Conservation (phyloP, 768 basidiomycete genomes). For the Leucocoprinus birnbaumii region DNA sequence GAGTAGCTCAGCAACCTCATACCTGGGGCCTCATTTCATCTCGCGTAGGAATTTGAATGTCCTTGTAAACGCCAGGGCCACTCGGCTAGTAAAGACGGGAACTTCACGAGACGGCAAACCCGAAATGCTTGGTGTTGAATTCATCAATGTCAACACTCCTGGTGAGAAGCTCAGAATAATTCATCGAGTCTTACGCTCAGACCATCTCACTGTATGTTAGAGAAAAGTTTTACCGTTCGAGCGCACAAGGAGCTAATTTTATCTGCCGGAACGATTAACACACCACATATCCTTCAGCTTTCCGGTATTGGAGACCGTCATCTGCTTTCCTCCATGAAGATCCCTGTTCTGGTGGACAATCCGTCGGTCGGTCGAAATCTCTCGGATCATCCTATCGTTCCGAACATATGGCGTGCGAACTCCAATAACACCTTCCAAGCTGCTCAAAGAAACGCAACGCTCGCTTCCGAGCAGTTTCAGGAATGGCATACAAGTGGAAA, state of each 20-base stretch:
- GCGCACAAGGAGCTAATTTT: constrained; percentile 13
- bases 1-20: constrained; percentile 26
- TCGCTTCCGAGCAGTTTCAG: constrained; percentile 1
- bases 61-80: constrained; percentile 21
- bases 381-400: constrained; percentile 14
- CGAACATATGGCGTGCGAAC: constrained; percentile 1
- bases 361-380: constrained; percentile 20
- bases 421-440: not conserved
- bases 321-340: constrained; percentile 12
- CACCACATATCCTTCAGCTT: constrained; percentile 19
- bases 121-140: constrained; percentile 17
- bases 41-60: constrained; percentile 27
- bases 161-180: not conserved
- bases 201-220: not conserved
- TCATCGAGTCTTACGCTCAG: not conserved
- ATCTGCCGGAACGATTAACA: constrained; percentile 18
- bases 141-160: not conserved
- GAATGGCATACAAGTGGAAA: constrained; percentile 3
- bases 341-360: constrained; percentile 14
- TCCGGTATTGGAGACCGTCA: constrained; percentile 19
- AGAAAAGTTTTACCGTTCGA: constrained; percentile 12
- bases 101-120: constrained; percentile 26
- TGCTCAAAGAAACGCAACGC: not conserved
- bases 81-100: constrained; percentile 21
- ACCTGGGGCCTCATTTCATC: constrained; percentile 24